phyloP scores from a whole-genome alignment of 108 stramenopile genomes.

The Conticribra weissflogii region DNA sequence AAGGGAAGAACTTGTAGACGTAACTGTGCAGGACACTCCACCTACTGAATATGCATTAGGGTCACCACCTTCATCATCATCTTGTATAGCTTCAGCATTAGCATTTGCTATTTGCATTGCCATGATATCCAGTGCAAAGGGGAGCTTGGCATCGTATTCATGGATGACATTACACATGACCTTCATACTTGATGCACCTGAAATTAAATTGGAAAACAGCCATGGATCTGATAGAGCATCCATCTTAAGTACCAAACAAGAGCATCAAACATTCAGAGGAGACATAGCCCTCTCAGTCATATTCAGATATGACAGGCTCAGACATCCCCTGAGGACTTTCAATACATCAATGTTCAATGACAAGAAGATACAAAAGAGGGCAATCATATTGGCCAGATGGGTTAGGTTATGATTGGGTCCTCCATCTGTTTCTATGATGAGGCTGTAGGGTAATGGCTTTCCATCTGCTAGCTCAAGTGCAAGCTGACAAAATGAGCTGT shows the following conservation, averaged over 20 bases:
- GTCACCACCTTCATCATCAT: not conserved
- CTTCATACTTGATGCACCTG: not conserved
- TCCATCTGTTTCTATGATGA: constrained; percentile 2
- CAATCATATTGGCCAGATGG: not conserved
- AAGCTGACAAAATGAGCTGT: too few species aligned
- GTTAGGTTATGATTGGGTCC: constrained; percentile 7
- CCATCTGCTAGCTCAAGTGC: too few species aligned
- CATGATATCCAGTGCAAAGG: not conserved
- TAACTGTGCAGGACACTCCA: not conserved
- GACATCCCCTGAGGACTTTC: not conserved
- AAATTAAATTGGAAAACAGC: not conserved
- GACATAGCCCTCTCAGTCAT: constrained; percentile 5
- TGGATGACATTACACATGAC: not conserved
- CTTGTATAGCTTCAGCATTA: not conserved
- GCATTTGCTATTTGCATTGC: not conserved
- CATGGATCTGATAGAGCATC: not conserved
- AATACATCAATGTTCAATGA: not conserved
- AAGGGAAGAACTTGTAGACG: not conserved
- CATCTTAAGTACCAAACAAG: not conserved
- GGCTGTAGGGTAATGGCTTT: not conserved
- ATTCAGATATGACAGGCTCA: not conserved
- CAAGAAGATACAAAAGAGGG: constrained; percentile 4
- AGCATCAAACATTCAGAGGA: not conserved
- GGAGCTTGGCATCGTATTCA: not conserved
- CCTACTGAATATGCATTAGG: too few species aligned